Percentiles rank a stretch among this genome's conserved stretches.
Conservation (phyloP, 2,329 filamentous ascomycete genomes). For the Colletotrichum sp. region DNA sequence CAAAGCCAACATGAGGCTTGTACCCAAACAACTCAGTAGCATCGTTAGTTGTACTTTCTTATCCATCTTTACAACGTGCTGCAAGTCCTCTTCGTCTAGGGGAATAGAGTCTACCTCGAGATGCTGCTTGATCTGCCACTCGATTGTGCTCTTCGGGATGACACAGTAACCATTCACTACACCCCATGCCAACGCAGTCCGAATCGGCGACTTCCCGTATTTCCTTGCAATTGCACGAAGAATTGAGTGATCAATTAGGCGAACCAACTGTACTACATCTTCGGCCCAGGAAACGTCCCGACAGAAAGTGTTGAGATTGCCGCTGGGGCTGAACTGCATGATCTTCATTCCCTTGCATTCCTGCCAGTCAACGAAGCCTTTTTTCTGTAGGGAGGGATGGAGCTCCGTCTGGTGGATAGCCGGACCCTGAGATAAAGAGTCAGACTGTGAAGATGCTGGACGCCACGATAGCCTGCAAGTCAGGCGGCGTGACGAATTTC, state of each 20-base stretch:
- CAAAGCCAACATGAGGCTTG: not conserved
- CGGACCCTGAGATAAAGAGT: no score
- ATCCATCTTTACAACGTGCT: not conserved
- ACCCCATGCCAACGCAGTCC: constrained; percentile 37
- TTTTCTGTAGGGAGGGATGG: no score
- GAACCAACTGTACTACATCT: no score
- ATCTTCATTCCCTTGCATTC: no score
- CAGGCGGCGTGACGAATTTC: no score
- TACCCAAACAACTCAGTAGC: not conserved
- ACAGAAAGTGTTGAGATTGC: no score
- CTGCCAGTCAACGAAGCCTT: no score
- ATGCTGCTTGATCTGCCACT: constrained; percentile 1
- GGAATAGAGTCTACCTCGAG: not conserved
- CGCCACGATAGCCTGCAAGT: no score
- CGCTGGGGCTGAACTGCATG: no score
- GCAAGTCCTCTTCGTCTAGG: not conserved
- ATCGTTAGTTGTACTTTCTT: not conserved
- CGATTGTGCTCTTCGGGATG: constrained; percentile 39
- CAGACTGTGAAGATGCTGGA: no score
- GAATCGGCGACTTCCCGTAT: constrained; percentile 32
- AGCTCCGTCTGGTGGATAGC: no score
- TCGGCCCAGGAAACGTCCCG: no score
- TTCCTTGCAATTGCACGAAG: constrained; percentile 15
- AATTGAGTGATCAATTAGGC: not conserved
- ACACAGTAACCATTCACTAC: constrained; percentile 34